Base-by-base conservation (phyloP, 2,329 filamentous ascomycete genomes). In the Botrytis pseudocinerea region DNA sequence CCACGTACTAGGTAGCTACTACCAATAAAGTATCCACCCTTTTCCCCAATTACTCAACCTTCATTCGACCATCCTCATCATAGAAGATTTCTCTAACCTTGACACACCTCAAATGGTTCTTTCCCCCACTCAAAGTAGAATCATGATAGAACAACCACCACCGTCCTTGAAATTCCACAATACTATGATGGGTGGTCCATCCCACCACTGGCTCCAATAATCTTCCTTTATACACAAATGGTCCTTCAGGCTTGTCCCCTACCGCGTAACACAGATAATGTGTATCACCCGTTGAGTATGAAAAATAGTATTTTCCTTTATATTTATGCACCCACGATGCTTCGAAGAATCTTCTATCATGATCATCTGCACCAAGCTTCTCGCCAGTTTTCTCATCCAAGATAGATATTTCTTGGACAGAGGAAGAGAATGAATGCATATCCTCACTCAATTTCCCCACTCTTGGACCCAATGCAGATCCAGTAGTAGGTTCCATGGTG, bases 91-190 rank as follows among this genome's bases (percentile, higher is more conserved):
- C 92, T 83, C 88, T 87, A 74, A 91, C 88, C 86, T 94, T 93
- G 57, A 94, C 92, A 76, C 87, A 90, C 74, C 92, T 84, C 82
- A 95, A 80, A 80, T 95, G 92, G 78, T 91, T 89, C 70, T 92
- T 88, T 0, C 91, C 91, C 25, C 86, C 85, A 71, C 90, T 92
- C 72, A 93, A 80, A 79, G 89, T 88, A 74, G 89, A 89, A 82
- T 94, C 92, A 80, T 94, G 92, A 80, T 94, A 90, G 81, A 94
- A 94, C 73, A 95, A 80, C 82, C 89, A 94, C 88, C 92, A 94
- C 76, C 86, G 87, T 6, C 87, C 90, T 82, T 88, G 81, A 79
- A 92, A 93, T 84, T 94, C 91, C 16, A 91, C 91, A 76, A 95
- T 91, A 4, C 90, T 92, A 81, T 94, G 92, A 82, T 94, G 92